Percentiles rank a stretch among this genome's conserved stretches.
Evolutionary conservation across 148 eudicot species (phyloP).

Genomic region (Silene uniflora): DNA sequence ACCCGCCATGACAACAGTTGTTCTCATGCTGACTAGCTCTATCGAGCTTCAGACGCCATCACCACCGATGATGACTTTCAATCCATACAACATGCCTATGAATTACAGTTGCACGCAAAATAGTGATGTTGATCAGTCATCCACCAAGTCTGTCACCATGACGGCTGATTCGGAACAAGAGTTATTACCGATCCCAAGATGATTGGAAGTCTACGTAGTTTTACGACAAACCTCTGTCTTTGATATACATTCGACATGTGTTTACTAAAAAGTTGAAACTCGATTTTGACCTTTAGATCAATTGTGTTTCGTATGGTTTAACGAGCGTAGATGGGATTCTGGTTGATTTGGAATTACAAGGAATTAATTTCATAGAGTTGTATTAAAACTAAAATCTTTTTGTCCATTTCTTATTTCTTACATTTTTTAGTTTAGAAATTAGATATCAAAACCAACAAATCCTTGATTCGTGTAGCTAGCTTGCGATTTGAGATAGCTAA

Average conservation of each 20-base stretch:
- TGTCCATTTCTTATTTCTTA: background rate
- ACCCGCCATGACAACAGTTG: constrained; percentile 15
- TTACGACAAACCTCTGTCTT: too few species aligned
- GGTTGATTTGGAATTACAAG: too few species aligned
- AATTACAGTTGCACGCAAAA: background rate
- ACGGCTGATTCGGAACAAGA: background rate
- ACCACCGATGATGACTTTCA: background rate
- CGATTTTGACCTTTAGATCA: too few species aligned
- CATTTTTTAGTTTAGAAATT: background rate
- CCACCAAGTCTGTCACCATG: background rate
- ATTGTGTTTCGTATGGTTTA: too few species aligned
- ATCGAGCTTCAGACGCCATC: background rate
- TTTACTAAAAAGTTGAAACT: too few species aligned
- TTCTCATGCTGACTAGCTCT: constrained; percentile 15
- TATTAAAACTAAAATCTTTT: too few species aligned
- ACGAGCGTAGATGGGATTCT: too few species aligned
- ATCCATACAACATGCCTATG: background rate
- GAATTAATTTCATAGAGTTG: too few species aligned
- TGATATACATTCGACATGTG: too few species aligned
- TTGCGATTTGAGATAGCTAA: too few species aligned
- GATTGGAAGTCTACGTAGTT: too few species aligned
- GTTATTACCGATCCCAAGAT: background rate
- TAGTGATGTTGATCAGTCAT: background rate
- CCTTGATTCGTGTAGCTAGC: too few species aligned
- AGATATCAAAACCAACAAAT: background rate